These are phyloP conservation scores for Myxozyma geophila DNA, from an alignment of 805 yeast genomes.

Conservation along the genomic window DNA sequence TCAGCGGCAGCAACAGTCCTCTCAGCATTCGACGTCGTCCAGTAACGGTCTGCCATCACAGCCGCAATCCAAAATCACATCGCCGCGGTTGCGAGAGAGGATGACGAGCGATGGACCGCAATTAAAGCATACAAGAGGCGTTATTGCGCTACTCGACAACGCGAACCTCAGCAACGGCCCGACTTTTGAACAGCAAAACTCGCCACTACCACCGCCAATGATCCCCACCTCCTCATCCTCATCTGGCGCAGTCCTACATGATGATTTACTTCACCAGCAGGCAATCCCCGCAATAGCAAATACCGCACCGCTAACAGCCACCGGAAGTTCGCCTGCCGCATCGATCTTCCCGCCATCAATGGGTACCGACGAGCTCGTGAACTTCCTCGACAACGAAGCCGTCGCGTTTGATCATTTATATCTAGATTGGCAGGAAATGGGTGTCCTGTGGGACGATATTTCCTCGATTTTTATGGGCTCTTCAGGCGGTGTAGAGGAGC, in stretches of 20 bases:
- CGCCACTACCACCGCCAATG: slow-evolving; percentile 21
- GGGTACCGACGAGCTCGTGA: slow-evolving; percentile 35
- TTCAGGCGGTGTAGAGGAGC: not conserved
- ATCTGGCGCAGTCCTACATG: not conserved
- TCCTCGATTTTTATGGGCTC: slow-evolving; percentile 15
- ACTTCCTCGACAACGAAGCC: slow-evolving; percentile 33
- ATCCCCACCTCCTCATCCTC: not conserved
- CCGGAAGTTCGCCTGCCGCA: not conserved
- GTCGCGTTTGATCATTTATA: slow-evolving; percentile 37
- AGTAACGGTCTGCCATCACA: slow-evolving; percentile 3
- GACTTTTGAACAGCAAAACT: slow-evolving; percentile 31
- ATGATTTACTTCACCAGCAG: not conserved
- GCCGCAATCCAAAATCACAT: slow-evolving; percentile 20
- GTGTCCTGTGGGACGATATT: slow-evolving; percentile 35
- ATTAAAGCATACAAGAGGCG: slow-evolving; percentile 27
- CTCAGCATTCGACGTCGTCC: slow-evolving; percentile 8
- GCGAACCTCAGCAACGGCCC: slow-evolving; percentile 21
- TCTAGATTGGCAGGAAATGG: slow-evolving; percentile 35
- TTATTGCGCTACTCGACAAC: slow-evolving; percentile 31
- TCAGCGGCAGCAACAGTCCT: slow-evolving; percentile 19
- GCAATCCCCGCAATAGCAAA: not conserved
- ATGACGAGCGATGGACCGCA: slow-evolving; percentile 23
- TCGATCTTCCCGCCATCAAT: slow-evolving; percentile 11
- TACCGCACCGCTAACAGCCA: not conserved
- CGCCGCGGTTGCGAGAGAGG: slow-evolving; percentile 26